Evolutionary conservation across 805 yeast genomes (phyloP), one percentile per base, ranked within the genome.

Genomic region (baker's yeast (Saccharomyces cerevisiae)): DNA sequence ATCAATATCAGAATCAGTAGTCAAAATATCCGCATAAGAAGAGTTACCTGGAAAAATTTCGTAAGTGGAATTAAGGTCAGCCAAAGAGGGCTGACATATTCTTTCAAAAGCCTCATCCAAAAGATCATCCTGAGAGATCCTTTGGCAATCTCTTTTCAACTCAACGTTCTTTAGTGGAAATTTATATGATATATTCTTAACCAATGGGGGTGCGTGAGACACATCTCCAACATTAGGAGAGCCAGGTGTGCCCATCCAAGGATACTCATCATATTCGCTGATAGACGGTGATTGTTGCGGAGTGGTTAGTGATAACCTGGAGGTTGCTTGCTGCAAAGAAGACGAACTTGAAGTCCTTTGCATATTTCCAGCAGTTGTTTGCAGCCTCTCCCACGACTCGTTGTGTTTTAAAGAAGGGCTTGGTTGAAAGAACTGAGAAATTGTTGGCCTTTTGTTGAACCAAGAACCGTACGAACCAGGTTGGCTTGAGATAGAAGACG

Each of bases 231-330:
- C 57, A 32, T 58, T 65, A 14, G 60, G 68, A 26, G 67, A 69
- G 55, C 58, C 59, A 17, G 70, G 64, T 2, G 65, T 56, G 17
- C 65, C 65, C 55, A 59, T 54, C 76, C 76, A 74, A n/a, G 77
- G 77, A 49, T 68, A 74, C 47, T 74, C 77, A 4, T 73, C 76
- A 56, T 70, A 71, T 53, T 73, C 76, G 31, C 59, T 59, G 11
- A 64, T 55, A 1, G 68, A 65, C 2, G 76, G 76, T 0, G 77
- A 71, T 2, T 60, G 70, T 48, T 63, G 68, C 4, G 75, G 74
- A 1, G 75, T 64, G 10, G 58, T 36, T 36, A 36, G 17, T 17
- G 43, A 36, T 8, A 36, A 9, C 24, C 43, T 36, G 8, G 43
- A 36, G 54, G 49, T 36, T 21, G 29, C 43, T 36, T 36, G 43